Conservation (phyloP, 2,329 filamentous ascomycete species). For the Diaporthe capsici region DNA sequence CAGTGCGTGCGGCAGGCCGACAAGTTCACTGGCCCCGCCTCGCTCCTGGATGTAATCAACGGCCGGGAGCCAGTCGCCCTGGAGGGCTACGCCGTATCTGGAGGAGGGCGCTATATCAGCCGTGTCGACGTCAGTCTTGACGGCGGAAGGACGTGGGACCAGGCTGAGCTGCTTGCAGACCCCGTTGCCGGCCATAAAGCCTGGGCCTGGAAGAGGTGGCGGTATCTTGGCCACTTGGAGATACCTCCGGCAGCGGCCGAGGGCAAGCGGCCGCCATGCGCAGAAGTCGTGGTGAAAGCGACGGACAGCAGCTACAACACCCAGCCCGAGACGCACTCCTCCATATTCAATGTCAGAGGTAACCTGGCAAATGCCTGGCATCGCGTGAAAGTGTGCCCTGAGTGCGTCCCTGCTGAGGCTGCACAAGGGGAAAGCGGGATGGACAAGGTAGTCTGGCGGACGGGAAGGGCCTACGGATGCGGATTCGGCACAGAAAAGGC, state of each 20-base stretch:
- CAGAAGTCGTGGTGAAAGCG: constrained; percentile 74
- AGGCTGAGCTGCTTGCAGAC: constrained; percentile 71
- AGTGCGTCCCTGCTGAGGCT: constrained; percentile 44
- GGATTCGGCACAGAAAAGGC: constrained; percentile 47
- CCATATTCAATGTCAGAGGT: constrained; percentile 74
- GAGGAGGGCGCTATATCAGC: constrained; percentile 75
- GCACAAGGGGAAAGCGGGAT: constrained; percentile 16
- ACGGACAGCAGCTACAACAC: constrained; percentile 77
- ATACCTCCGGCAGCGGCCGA: constrained; percentile 40
- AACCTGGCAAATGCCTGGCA: constrained; percentile 79
- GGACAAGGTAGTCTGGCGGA: constrained; percentile 48
- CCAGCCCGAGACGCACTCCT: constrained; percentile 72
- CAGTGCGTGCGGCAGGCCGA: constrained; percentile 49
- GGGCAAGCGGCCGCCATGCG: constrained; percentile 54
- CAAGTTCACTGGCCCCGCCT: constrained; percentile 24
- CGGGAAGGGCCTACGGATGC: constrained; percentile 47
- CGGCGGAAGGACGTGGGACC: constrained; percentile 74
- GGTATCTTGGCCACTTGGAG: constrained; percentile 65
- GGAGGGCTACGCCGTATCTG: constrained; percentile 77
- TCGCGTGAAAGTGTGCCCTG: constrained; percentile 60
- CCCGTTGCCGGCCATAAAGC: constrained; percentile 59
- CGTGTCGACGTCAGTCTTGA: constrained; percentile 78
- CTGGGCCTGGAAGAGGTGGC: constrained; percentile 78
- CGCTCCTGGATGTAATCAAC: constrained; percentile 1
- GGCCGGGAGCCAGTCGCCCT: constrained; percentile 55